Conservation (phyloP, 2,329 filamentous ascomycete genomes). For the Epichloe amarillans region DNA sequence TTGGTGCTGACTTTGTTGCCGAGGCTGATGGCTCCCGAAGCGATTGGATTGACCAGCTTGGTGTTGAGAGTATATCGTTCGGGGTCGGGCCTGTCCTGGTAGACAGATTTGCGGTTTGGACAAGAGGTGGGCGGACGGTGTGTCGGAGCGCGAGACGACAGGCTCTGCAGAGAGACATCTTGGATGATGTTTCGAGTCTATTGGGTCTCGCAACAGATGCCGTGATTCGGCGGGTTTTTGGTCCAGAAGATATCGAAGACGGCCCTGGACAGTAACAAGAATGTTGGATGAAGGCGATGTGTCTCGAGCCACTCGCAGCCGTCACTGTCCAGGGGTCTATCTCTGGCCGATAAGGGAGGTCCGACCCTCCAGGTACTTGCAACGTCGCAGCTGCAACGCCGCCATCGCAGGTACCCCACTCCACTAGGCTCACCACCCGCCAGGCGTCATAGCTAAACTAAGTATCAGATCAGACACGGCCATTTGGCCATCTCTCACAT, state of each 20-base stretch:
- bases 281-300: too few species aligned
- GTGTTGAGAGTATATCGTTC: constrained; percentile 47
- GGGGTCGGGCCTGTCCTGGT: constrained; percentile 8
- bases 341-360: too few species aligned
- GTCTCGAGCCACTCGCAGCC: too few species aligned
- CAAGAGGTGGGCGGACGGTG: constrained; percentile 4
- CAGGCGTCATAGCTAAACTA: constrained; percentile 1
- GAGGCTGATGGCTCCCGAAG: constrained; percentile 27
- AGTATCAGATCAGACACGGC: not conserved
- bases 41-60: constrained; percentile 73
- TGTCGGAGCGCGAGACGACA: constrained; percentile 18
- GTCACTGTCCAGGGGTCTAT: not conserved
- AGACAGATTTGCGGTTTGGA: constrained; percentile 4
- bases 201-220: too few species aligned
- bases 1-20: constrained; percentile 8
- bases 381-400: too few species aligned
- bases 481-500: not conserved
- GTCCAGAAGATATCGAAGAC: too few species aligned
- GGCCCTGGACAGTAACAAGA: too few species aligned
- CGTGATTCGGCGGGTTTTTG: too few species aligned
- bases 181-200: not conserved
- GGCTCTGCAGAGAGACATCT: constrained; percentile 19
- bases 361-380: too few species aligned
- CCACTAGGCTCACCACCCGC: not conserved
- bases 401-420: not conserved